A percentile compares a stretch with the other conserved stretches of the same genome.
Conservation (phyloP, 1,284 basidiomycete genomes). For the Ceratobasidium theobromae region DNA sequence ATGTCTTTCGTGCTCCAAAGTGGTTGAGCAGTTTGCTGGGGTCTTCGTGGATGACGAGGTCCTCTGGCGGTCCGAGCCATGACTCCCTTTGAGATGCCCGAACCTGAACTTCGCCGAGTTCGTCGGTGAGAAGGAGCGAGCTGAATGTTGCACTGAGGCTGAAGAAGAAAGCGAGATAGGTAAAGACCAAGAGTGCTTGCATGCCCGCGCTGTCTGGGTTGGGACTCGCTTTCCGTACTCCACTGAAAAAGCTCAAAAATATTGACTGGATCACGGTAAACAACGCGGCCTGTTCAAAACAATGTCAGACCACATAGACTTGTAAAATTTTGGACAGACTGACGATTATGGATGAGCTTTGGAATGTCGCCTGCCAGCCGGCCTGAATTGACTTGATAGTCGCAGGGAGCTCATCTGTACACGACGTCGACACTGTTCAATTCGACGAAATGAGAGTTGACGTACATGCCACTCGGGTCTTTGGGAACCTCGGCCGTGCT, state of each 20-base stretch:
- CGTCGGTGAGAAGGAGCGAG: neutral
- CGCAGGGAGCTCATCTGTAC: slow-evolving; percentile 13
- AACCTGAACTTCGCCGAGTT: slow-evolving; percentile 3
- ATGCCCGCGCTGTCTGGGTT: neutral
- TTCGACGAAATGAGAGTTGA: neutral
- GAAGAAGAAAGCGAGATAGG: slow-evolving; percentile 8
- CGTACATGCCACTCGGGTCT: neutral
- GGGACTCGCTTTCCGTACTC: neutral
- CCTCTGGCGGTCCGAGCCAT: neutral
- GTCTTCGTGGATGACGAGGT: neutral
- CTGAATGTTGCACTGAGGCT: slow-evolving; percentile 10
- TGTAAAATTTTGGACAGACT: neutral
- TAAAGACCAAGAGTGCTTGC: neutral
- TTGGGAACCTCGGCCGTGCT: neutral
- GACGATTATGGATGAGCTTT: slow-evolving; percentile 11
- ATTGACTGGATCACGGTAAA: slow-evolving; percentile 10
- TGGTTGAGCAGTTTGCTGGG: neutral
- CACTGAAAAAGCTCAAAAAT: slow-evolving; percentile 1
- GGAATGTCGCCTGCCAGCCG: slow-evolving; percentile 19
- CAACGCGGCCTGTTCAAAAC: neutral
- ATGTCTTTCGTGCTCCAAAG: slow-evolving; percentile 4
- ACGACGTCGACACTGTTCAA: neutral
- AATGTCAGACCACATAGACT: neutral
- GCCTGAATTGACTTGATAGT: slow-evolving; percentile 21
- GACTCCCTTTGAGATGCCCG: neutral